These are phyloP conservation scores for Hortaea werneckii DNA, from an alignment of 2,329 filamentous ascomycete species.

Conservation along the genomic window DNA sequence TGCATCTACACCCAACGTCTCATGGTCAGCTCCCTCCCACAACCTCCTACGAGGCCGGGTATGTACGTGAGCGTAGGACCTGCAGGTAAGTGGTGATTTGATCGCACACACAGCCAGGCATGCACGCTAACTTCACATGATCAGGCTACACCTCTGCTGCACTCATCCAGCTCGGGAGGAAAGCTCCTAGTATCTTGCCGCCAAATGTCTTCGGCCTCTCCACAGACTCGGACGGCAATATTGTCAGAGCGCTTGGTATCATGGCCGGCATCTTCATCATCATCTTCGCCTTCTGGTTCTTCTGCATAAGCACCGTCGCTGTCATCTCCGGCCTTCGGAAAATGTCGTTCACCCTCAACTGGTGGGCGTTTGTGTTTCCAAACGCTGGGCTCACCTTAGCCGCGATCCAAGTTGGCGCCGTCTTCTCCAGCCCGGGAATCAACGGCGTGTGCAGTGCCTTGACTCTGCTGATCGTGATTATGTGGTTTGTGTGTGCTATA, in stretches of 20 bases:
- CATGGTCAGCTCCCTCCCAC: conserved; percentile 34
- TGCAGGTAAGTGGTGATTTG: conserved; percentile 11
- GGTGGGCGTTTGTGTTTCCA: conserved; percentile 59
- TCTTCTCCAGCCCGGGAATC: conserved; percentile 43
- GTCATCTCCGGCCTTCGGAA: conserved; percentile 29
- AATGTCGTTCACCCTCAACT: conserved; percentile 42
- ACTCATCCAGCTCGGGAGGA: conserved; percentile 37
- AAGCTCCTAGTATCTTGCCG: conserved; percentile 28
- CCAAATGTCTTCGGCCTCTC: conserved; percentile 25
- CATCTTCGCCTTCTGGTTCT: conserved; percentile 43
- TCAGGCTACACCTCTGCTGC: conserved; percentile 35
- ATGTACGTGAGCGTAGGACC: conserved; percentile 47
- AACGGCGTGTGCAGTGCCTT: conserved; percentile 45
- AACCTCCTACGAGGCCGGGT: conserved; percentile 31
- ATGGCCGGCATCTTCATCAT: conserved; percentile 37
- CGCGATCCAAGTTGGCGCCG: conserved; percentile 47
- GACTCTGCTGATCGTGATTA: conserved; percentile 44
- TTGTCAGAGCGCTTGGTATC: conserved; percentile 33
- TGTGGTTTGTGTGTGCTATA: conserved; percentile 45
- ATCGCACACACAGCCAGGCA: neutral
- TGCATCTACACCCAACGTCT: conserved; percentile 33
- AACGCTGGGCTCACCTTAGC: conserved; percentile 54
- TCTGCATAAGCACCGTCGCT: conserved; percentile 32
- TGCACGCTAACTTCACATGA: neutral
- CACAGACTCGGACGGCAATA: conserved; percentile 24